Conservation (phyloP, 352 stramenopile species). For the Peronospora belbahrii region DNA sequence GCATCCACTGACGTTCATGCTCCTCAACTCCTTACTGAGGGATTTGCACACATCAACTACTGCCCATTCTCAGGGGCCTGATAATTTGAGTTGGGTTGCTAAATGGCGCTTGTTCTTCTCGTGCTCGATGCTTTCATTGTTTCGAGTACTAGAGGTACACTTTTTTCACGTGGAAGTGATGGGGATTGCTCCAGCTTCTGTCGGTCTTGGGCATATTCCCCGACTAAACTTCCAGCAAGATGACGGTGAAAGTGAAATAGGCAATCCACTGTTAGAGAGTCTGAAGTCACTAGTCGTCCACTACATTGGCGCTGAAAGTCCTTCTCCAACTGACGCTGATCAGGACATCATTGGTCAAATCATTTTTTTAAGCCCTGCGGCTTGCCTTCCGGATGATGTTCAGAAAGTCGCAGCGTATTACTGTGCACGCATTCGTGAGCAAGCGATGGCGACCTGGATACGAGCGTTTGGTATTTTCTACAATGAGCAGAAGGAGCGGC, state of each 20-base stretch:
- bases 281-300: conserved; percentile 59
- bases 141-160: conserved; percentile 69
- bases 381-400: conserved; percentile 34
- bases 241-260: conserved; percentile 13
- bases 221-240: conserved; percentile 11
- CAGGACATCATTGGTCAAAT: conserved; percentile 36
- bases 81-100: conserved; percentile 18
- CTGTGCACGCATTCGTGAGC: conserved; percentile 43
- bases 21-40: conserved; percentile 75
- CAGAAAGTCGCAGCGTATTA: conserved; percentile 44
- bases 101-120: conserved; percentile 63
- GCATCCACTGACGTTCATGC: conserved; percentile 83
- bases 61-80: conserved; percentile 11
- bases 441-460: conserved; percentile 64
- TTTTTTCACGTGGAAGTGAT: conserved; percentile 83
- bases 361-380: conserved; percentile 26
- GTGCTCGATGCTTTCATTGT: conserved; percentile 52
- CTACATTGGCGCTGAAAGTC: conserved; percentile 31
- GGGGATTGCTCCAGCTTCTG: conserved; percentile 66
- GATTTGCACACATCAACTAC: conserved; percentile 31
- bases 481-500: conserved; percentile 42
- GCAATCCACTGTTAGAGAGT: conserved; percentile 63
- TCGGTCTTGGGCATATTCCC: conserved; percentile 69
- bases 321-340: conserved; percentile 5
- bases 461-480: conserved; percentile 76